These are phyloP conservation scores for Ceratobasidium sp. DNA, from an alignment of 1,284 basidiomycete species.

Conservation along the genomic window DNA sequence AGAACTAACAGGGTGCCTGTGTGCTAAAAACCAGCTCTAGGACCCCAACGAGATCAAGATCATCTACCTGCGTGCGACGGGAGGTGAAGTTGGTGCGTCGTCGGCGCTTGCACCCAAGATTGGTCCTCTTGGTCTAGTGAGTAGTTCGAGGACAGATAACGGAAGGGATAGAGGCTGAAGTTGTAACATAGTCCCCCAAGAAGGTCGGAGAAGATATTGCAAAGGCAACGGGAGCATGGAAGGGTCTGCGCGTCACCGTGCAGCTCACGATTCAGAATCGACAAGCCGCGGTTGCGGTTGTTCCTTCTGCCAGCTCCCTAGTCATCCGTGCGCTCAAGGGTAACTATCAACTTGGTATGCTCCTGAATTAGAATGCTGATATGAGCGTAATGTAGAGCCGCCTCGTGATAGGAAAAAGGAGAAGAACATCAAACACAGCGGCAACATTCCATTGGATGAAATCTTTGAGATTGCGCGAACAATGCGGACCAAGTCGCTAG, in stretches of 20 bases:
- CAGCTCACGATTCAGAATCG: conserved; percentile 99
- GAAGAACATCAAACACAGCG: conserved; percentile 99
- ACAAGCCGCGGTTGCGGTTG: conserved; percentile 97
- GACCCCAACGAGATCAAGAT: conserved; percentile 97
- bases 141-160: conserved; percentile 57
- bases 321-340: conserved; percentile 99
- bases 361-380: not conserved
- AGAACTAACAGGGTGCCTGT: not conserved
- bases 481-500: conserved; percentile 96
- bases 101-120: conserved; percentile 99
- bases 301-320: conserved; percentile 97
- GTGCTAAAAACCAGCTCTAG: conserved; percentile 59
- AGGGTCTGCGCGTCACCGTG: conserved; percentile 99
- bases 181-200: conserved; percentile 88
- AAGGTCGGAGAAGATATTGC: conserved; percentile 99
- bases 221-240: conserved; percentile 99
- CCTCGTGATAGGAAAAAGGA: conserved; percentile 99
- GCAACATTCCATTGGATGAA: conserved; percentile 96
- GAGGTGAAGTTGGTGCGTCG: conserved; percentile 99
- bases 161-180: too few relatives aligned
- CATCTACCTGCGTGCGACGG: conserved; percentile 99
- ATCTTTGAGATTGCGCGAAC: conserved; percentile 96
- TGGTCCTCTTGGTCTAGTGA: conserved; percentile 98
- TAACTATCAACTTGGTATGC: conserved; percentile 57
- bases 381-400: conserved; percentile 77